Percentiles rank a stretch among this genome's conserved stretches.
Conservation (phyloP, 75 land plant genomes). For the Picea sitchensis region DNA sequence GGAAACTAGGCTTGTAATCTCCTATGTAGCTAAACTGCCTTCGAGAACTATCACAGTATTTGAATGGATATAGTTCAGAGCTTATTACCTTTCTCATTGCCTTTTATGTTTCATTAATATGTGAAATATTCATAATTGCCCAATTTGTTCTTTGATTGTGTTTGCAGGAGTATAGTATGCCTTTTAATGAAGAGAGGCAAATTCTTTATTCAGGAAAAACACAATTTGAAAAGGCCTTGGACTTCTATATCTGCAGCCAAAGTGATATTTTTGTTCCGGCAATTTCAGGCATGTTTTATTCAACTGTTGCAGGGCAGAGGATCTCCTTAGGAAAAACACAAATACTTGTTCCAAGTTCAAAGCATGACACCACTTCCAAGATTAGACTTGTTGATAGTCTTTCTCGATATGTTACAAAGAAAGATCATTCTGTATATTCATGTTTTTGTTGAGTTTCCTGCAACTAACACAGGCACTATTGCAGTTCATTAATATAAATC, state of each 20-base stretch:
- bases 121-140: too few species aligned
- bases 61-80: neutral
- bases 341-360: conserved; percentile 26
- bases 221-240: conserved; percentile 37
- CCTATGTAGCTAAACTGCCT: neutral
- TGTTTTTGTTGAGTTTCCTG: conserved; percentile 20
- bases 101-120: too few species aligned
- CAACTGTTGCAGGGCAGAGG: conserved; percentile 21
- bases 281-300: conserved; percentile 21
- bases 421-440: conserved; percentile 24
- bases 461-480: neutral
- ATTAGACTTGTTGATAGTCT: conserved; percentile 1
- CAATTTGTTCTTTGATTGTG: conserved; percentile 6
- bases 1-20: neutral
- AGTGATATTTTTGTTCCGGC: conserved; percentile 40
- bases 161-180: conserved; percentile 41
- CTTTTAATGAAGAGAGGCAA: conserved; percentile 45
- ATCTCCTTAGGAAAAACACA: conserved; percentile 26
- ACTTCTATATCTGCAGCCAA: conserved; percentile 28
- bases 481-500: neutral
- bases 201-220: conserved; percentile 32
- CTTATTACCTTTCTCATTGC: neutral
- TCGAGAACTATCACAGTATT: neutral
- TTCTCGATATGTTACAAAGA: conserved; percentile 23
- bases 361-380: conserved; percentile 3